Evolutionary conservation across 106 monocot genomes (phyloP).

Genomic region (Apostasia ramifera): DNA sequence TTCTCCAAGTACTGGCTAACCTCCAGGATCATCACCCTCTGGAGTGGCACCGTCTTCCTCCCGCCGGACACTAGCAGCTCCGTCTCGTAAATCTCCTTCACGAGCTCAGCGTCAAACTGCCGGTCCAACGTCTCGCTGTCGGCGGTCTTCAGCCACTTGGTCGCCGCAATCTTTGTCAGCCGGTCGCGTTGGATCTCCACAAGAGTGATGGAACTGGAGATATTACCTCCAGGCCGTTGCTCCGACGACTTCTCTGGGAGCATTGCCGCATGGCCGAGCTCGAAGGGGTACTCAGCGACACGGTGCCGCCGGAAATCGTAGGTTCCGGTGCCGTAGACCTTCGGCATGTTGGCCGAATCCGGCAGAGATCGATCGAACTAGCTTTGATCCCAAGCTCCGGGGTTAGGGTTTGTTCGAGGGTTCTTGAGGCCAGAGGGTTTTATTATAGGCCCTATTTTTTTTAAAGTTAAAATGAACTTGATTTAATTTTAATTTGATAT

Average conservation of each 20-base stretch:
- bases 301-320: slow-evolving; percentile 91
- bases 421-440: no score
- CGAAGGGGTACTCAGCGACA: slow-evolving; percentile 77
- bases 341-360: slow-evolving; percentile 46
- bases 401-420: no score
- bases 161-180: slow-evolving; percentile 64
- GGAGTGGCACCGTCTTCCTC: slow-evolving; percentile 83
- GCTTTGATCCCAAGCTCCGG: no score
- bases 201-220: slow-evolving; percentile 62
- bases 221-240: slow-evolving; percentile 20
- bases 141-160: slow-evolving; percentile 44
- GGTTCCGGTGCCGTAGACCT: slow-evolving; percentile 82
- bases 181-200: slow-evolving; percentile 86
- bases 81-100: slow-evolving; percentile 69
- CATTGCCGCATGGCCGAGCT: background rate
- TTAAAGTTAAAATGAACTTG: no score
- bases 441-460: no score
- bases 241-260: slow-evolving; percentile 20
- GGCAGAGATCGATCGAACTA: no score
- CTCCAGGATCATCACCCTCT: slow-evolving; percentile 92
- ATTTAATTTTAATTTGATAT: no score
- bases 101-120: slow-evolving; percentile 64
- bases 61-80: slow-evolving; percentile 60
- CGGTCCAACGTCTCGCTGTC: background rate
- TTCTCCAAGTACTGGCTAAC: slow-evolving; percentile 99